Evolutionary conservation across 2,329 filamentous ascomycete genomes (phyloP), one percentile per base, ranked within the genome.

Genomic region (Fusarium sp.): DNA sequence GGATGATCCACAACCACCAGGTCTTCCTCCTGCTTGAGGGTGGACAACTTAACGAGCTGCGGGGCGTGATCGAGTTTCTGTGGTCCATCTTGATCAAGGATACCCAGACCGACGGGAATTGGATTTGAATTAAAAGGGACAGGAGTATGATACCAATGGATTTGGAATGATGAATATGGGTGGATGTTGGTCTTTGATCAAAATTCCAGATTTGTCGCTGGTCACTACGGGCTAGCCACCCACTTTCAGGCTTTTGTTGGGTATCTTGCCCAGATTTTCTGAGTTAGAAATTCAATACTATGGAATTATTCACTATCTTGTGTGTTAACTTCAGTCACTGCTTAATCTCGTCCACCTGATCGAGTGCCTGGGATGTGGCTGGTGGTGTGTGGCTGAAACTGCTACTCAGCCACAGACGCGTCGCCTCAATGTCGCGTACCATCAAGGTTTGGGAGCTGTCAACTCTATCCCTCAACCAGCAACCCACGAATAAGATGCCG

Each of bases 1-100:
- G 69, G 29, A 69, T 74, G 68, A 60, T 71, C 25, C 35, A 66
- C 1, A 73, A 77, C 1, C 75, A 77, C 35, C 77, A 76, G 11
- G 54, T 68, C 8, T 64, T 59, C 3, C 29, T 75, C 7, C 29
- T 78, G 6, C 14, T 57, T 0, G 66, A 74, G 14, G 72, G 71
- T 0, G 71, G 76, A 0, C 56, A 65, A 6, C 6, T 78, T 13
- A 35, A 66, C 5, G 63, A 72, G 31, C 35, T 78, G 6, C n/a
- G 40, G 0, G 57, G 63, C 1, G 57, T 68, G 2, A 52, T 74
- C 5, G 68, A 72, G n/a, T 63, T 78, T 33, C 35, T 77, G 3
- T 61, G 69, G 54, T 66, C 63, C 4, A 36, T 77, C 6, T 40
- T 74, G 62, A 63, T 62, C n/a, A 60, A 52, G 22, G 33, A 58